These are phyloP conservation scores for Chenopodium formosanum DNA, from an alignment of 148 eudicot species.

Conservation along the genomic window DNA sequence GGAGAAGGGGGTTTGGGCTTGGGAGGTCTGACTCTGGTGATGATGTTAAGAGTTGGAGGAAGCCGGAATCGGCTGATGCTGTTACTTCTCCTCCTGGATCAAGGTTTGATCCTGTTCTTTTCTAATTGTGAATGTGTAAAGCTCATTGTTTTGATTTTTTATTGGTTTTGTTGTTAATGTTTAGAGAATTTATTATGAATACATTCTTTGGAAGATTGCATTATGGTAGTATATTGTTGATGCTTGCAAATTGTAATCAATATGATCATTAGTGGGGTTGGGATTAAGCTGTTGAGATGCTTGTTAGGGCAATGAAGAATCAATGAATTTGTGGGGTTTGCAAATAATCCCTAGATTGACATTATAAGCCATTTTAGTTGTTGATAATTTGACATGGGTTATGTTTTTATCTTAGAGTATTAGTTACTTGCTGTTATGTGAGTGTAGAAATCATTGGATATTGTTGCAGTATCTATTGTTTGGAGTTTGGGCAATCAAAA, in stretches of 20 bases:
- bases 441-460: not conserved
- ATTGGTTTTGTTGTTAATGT: not conserved
- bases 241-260: not conserved
- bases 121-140: not conserved
- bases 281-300: not conserved
- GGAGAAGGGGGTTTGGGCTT: slow-evolving; percentile 58
- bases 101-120: slow-evolving; percentile 47
- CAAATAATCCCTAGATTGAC: not conserved
- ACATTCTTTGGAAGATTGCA: not conserved
- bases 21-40: slow-evolving; percentile 36
- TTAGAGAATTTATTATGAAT: not conserved
- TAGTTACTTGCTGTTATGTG: not conserved
- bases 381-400: not conserved
- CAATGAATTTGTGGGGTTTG: not conserved
- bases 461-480: not conserved
- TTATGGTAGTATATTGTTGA: not conserved
- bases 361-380: not conserved
- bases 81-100: slow-evolving; percentile 28
- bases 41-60: slow-evolving; percentile 77
- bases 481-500: not conserved
- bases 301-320: not conserved
- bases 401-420: not conserved
- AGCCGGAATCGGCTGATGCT: slow-evolving; percentile 39
- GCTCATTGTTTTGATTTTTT: not conserved
- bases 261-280: not conserved